phyloP scores from a whole-genome alignment of 148 eudicot genomes.

The Pouteria glomerata region DNA sequence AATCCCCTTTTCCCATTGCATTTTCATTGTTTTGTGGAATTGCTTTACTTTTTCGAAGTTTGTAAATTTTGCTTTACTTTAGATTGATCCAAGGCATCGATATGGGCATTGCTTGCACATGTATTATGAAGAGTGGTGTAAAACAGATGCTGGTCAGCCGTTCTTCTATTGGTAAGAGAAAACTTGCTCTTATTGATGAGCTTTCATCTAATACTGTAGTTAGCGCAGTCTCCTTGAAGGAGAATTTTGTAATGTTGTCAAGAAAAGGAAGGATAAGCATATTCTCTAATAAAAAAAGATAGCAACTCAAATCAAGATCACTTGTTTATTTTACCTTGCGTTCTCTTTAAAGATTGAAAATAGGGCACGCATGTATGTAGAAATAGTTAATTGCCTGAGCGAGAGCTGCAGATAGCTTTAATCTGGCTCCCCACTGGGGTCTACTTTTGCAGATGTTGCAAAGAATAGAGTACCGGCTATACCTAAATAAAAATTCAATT shows the following conservation, averaged over 20 bases:
- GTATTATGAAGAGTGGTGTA: conserved; percentile 82
- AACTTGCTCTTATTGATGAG: not conserved
- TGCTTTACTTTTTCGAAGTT: too few species aligned
- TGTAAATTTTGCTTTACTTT: too few species aligned
- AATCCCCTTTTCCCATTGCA: not conserved
- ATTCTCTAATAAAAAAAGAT: not conserved
- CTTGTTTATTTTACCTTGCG: not conserved
- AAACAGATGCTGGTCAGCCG: conserved; percentile 72
- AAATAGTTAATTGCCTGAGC: not conserved
- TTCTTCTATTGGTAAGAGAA: conserved; percentile 85
- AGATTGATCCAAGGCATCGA: conserved; percentile 97
- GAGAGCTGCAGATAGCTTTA: too few species aligned
- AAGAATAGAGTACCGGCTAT: too few species aligned
- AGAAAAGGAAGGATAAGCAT: not conserved
- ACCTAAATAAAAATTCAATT: too few species aligned
- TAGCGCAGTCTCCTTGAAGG: not conserved
- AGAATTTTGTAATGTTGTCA: not conserved
- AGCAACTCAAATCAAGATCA: too few species aligned
- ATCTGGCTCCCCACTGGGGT: too few species aligned
- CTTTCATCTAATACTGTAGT: not conserved
- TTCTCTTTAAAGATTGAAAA: not conserved
- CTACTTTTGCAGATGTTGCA: too few species aligned
- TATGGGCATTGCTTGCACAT: conserved; percentile 85
- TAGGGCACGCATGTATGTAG: not conserved
- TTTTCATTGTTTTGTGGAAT: not conserved